Percentiles rank a stretch among this genome's conserved stretches.
Conservation (phyloP, 2,329 filamentous ascomycete genomes). For the Xenoacremonium recifei region DNA sequence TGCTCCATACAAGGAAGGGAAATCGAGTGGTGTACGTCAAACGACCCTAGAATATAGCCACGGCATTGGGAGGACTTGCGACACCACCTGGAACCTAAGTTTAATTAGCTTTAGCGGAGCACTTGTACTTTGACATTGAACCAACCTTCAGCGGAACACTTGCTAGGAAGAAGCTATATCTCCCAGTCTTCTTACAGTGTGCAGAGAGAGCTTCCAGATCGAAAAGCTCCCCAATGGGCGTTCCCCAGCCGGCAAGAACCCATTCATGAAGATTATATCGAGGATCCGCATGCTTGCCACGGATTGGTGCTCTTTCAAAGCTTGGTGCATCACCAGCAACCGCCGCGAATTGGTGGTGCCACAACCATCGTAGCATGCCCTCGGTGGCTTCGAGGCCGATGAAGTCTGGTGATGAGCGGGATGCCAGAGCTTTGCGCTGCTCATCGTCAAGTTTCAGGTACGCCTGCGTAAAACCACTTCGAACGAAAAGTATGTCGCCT, state of each 20-base stretch:
- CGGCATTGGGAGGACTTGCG: too few relatives aligned
- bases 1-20: too few relatives aligned
- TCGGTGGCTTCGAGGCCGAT: background rate
- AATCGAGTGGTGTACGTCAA: too few relatives aligned
- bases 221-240: background rate
- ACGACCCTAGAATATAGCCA: too few relatives aligned
- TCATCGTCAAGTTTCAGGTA: background rate
- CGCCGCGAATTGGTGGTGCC: background rate
- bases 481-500: background rate
- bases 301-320: background rate
- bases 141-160: too few relatives aligned
- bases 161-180: background rate
- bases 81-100: too few relatives aligned
- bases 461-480: background rate
- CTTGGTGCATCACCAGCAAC: background rate
- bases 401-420: too few relatives aligned
- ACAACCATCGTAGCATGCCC: background rate
- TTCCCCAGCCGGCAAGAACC: background rate
- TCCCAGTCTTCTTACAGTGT: background rate
- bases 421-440: too few relatives aligned
- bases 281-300: too few relatives aligned
- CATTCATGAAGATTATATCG: too few relatives aligned
- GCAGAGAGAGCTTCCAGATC: background rate
- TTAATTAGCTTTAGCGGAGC: too few relatives aligned
- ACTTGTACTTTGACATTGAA: too few relatives aligned